Evolutionary conservation across 2,329 filamentous ascomycete genomes (phyloP).

Genomic region (Biscogniauxia marginata): DNA sequence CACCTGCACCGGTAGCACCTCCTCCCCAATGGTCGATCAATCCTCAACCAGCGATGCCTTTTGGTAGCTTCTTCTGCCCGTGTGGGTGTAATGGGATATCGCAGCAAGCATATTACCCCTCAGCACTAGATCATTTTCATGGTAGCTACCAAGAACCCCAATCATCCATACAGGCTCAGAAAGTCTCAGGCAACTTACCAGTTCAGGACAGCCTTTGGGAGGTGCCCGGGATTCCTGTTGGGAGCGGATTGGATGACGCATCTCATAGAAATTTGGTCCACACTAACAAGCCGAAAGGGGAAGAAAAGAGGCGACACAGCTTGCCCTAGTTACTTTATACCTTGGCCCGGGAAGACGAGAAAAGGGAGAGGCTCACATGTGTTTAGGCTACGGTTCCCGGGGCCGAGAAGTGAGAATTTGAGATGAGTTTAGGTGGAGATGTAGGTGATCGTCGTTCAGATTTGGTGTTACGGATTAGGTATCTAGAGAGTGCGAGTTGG

Average conservation of each 20-base stretch:
- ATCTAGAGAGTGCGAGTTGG: conserved; percentile 4
- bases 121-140: background rate
- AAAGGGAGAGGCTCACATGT: conserved; percentile 5
- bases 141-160: background rate
- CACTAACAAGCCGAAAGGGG: background rate
- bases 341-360: conserved; percentile 1
- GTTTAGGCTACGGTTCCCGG: conserved; percentile 6
- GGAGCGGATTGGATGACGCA: background rate
- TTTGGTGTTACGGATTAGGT: conserved; percentile 3
- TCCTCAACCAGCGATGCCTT: background rate
- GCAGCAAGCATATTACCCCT: background rate
- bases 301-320: conserved; percentile 8
- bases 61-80: background rate
- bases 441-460: conserved; percentile 4
- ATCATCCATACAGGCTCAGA: background rate
- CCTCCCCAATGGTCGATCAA: background rate
- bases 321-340: conserved; percentile 13
- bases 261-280: background rate
- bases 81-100: background rate
- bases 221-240: too few species aligned
- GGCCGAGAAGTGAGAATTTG: background rate
- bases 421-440: conserved; percentile 2
- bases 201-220: too few species aligned
- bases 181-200: too few species aligned
- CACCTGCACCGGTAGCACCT: background rate